phyloP scores from a whole-genome alignment of 1,284 basidiomycete genomes.

The Cerrena zonata region DNA sequence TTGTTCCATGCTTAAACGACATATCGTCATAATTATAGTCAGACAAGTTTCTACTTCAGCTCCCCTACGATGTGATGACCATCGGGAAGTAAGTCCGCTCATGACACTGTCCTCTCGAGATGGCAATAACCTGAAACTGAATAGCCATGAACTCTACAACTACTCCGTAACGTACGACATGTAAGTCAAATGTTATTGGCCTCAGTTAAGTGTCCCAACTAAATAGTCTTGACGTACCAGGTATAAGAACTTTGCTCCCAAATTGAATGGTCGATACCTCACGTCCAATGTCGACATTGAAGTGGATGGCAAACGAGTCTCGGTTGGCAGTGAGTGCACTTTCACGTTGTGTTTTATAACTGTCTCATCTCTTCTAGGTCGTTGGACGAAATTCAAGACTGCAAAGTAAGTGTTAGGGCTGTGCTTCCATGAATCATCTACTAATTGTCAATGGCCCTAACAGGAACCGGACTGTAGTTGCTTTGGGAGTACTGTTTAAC shows the following conservation, averaged over 20 bases:
- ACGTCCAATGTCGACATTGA: constrained; percentile 85
- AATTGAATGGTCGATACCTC: constrained; percentile 70
- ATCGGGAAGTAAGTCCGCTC: constrained; percentile 75
- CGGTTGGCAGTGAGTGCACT: constrained; percentile 49
- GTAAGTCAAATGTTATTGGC: constrained; percentile 30
- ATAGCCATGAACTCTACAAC: constrained; percentile 80
- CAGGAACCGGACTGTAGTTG: constrained; percentile 68
- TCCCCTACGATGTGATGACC: constrained; percentile 79
- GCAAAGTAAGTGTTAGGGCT: constrained; percentile 62
- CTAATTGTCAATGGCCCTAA: too few species aligned
- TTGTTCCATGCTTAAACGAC: too few species aligned
- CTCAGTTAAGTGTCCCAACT: background rate
- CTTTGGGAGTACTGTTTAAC: constrained; percentile 74
- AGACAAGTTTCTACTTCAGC: constrained; percentile 65
- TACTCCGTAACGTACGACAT: constrained; percentile 75
- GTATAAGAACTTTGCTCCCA: constrained; percentile 67
- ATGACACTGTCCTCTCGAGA: too few species aligned
- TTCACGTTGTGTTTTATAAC: too few species aligned
- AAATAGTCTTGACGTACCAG: background rate
- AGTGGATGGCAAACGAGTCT: too few species aligned
- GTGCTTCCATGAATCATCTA: too few species aligned
- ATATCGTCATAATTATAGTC: constrained; percentile 32
- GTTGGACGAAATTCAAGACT: constrained; percentile 73
- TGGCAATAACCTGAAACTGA: too few species aligned
- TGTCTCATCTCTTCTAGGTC: too few species aligned